Evolutionary conservation across 495 filamentous ascomycete genomes (phyloP), one percentile per base, ranked within the genome.

Genomic region (Durotheca rogersii): DNA sequence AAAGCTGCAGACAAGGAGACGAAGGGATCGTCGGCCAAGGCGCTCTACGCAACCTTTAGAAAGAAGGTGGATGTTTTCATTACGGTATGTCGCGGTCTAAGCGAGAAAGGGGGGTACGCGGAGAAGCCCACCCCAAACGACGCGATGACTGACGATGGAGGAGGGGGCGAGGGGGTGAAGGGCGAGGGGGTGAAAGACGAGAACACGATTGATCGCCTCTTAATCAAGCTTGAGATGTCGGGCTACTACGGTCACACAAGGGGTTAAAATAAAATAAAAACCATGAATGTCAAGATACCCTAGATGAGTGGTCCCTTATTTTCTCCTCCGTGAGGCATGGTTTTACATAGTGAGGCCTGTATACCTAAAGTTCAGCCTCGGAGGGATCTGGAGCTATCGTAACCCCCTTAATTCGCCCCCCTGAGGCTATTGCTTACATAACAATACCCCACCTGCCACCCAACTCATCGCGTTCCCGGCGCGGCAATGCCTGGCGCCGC

Each of bases 51-150:
- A 1, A 61, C 66, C 15, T 88, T 92, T 49, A 75, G 73, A 59
- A 86, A 83, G 61, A 86, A 87, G 50, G 74, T 86, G 0, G 77
- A 78, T 14, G 78, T 87, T 0, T 90, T 93, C 55, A 62, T 85
- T 10, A 80, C 74, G 3, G 84, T 87, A 2, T 83, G 77, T 52
- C 73, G 71, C 42, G 80, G 80, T 11, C 58, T 87, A 34, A 69
- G 67, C 9, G 84, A 85, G 51, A 87, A 84, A 66, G 72, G 67
- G 27, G 75, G 75, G 7, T 72, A 80, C 48, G 74, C 80, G 6
- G 77, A 76, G 4, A 80, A 73, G 55, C 68, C 58, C 17, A 58
- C 58, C 12, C 64, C 53, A 48, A 65, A 69, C 19, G 67, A 68
- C 7, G 58, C 55, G 5, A 68, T 64, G 43, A 58, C 55, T 11